Evolutionary conservation across 2,329 filamentous ascomycete genomes (phyloP).

Genomic region (Zalaria sp.): DNA sequence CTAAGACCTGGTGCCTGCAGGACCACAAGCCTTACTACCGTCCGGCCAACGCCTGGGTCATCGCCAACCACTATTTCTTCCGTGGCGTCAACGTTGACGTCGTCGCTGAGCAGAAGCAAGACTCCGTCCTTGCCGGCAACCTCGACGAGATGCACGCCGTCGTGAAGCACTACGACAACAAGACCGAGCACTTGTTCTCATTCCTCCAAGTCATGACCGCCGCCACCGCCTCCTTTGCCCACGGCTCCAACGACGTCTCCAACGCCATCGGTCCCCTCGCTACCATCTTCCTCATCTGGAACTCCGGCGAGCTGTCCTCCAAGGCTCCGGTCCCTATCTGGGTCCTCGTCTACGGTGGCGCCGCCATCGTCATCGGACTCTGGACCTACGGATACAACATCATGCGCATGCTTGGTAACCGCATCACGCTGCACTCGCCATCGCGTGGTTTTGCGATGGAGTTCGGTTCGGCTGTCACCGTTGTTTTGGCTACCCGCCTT

Average conservation of each 20-base stretch:
- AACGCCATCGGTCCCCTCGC: slow-evolving; percentile 51
- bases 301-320: slow-evolving; percentile 31
- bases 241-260: slow-evolving; percentile 53
- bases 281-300: slow-evolving; percentile 48
- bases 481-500: slow-evolving; percentile 50
- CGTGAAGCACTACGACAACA: slow-evolving; percentile 43
- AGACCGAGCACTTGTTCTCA: slow-evolving; percentile 49
- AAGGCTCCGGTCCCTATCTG: slow-evolving; percentile 58
- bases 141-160: slow-evolving; percentile 9
- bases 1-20: neutral
- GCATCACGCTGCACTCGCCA: slow-evolving; percentile 45
- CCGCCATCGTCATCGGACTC: slow-evolving; percentile 39
- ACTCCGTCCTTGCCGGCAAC: slow-evolving; percentile 10
- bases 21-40: neutral
- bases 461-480: slow-evolving; percentile 45
- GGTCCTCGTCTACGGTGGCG: slow-evolving; percentile 58
- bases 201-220: slow-evolving; percentile 54
- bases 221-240: slow-evolving; percentile 59
- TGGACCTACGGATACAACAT: slow-evolving; percentile 53
- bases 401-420: slow-evolving; percentile 40
- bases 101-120: slow-evolving; percentile 18
- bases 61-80: slow-evolving; percentile 9
- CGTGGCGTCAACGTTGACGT: slow-evolving; percentile 11
- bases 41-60: slow-evolving; percentile 7
- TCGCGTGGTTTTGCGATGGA: slow-evolving; percentile 47